A percentile compares a stretch with the other conserved stretches of the same genome.
These are phyloP conservation scores for Entophlyctis helioformis DNA, from an alignment of 192 early-diverging fungal species.

Conservation along the genomic window DNA sequence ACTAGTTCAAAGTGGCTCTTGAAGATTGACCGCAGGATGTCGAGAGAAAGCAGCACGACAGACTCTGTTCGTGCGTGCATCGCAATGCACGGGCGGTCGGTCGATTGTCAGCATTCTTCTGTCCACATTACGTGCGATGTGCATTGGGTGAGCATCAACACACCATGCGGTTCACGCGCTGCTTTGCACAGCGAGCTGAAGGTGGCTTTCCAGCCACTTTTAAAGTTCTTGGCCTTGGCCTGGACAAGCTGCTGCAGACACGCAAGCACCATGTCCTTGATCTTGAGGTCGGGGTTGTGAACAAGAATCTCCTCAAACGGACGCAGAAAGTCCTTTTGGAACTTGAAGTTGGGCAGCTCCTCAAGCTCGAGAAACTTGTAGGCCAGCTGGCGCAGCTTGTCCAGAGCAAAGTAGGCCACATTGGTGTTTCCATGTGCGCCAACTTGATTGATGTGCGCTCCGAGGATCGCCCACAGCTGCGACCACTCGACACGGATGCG, in stretches of 20 bases:
- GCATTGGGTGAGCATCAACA: too few relatives aligned
- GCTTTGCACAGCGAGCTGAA: constrained; percentile 6
- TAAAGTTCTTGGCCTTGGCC: constrained; percentile 35
- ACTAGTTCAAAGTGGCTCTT: constrained; percentile 57
- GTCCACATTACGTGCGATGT: too few relatives aligned
- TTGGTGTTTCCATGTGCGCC: constrained; percentile 77
- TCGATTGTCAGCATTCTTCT: too few relatives aligned
- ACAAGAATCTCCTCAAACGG: constrained; percentile 72
- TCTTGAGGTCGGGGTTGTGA: constrained; percentile 71
- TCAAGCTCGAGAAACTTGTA: constrained; percentile 96
- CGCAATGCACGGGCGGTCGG: too few relatives aligned
- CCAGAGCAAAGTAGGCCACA: constrained; percentile 82
- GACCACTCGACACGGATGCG: constrained; percentile 95
- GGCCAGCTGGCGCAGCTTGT: constrained; percentile 85
- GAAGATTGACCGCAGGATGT: constrained; percentile 51
- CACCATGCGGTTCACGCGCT: constrained; percentile 1
- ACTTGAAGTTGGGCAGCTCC: constrained; percentile 91
- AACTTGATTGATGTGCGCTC: constrained; percentile 74
- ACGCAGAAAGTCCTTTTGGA: constrained; percentile 91
- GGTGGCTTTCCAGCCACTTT: constrained; percentile 45
- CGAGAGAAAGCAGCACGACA: constrained; percentile 59
- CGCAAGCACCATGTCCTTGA: constrained; percentile 53
- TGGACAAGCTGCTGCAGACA: constrained; percentile 49
- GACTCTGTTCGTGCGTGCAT: constrained; percentile 32
- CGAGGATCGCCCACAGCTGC: constrained; percentile 69